Conservation (phyloP, 768 basidiomycete species). For the Suillus paluster region DNA sequence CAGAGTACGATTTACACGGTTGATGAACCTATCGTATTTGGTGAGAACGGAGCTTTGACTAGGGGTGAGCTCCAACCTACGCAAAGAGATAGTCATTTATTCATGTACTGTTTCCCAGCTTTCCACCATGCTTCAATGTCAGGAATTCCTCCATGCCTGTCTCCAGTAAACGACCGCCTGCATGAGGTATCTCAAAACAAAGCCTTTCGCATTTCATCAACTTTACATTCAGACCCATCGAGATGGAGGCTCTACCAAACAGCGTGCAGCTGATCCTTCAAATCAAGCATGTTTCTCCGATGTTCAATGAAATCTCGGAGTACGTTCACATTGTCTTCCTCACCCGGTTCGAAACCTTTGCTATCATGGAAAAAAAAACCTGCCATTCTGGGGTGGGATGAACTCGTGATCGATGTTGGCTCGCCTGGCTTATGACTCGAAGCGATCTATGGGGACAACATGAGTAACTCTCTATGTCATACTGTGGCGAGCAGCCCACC, state of each 20-base stretch:
- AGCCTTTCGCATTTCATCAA: background rate
- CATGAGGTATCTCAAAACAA: too few relatives aligned
- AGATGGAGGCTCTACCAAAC: conserved; percentile 11
- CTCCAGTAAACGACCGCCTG: too few relatives aligned
- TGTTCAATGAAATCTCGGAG: conserved; percentile 16
- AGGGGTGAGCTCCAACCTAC: background rate
- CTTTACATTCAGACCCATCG: background rate
- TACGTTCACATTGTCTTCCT: conserved; percentile 1
- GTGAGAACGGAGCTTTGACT: background rate
- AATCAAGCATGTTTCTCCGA: background rate
- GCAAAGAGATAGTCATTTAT: background rate
- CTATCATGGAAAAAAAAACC: conserved; percentile 22
- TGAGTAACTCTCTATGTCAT: too few relatives aligned
- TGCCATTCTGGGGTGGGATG: conserved; percentile 13
- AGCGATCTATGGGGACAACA: background rate
- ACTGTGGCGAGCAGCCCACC: too few relatives aligned
- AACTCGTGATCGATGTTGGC: conserved; percentile 18
- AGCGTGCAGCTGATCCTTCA: too few relatives aligned
- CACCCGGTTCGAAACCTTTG: conserved; percentile 18
- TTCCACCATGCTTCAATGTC: too few relatives aligned
- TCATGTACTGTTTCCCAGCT: background rate
- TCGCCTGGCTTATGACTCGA: conserved; percentile 5
- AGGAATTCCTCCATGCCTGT: too few relatives aligned
- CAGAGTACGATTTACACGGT: background rate
- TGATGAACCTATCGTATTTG: too few relatives aligned